A percentile compares a stretch with the other conserved stretches of the same genome.
Evolutionary conservation across 2,329 filamentous ascomycete genomes (phyloP).

Genomic region (Aspergillus aculeatus): DNA sequence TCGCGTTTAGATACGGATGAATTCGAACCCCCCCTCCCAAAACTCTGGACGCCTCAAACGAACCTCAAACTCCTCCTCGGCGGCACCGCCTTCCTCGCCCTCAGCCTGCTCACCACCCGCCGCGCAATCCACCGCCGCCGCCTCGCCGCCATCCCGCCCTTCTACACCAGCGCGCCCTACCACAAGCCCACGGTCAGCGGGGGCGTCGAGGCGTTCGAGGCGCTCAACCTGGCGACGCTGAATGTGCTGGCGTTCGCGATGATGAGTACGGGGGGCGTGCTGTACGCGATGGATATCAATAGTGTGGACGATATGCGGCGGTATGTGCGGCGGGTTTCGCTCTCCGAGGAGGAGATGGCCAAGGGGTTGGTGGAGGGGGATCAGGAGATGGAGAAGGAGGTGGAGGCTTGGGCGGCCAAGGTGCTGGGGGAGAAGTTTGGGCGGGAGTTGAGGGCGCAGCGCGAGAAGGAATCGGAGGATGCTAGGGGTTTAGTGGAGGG

Average conservation of each 20-base stretch:
- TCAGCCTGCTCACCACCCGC: conserved; percentile 69
- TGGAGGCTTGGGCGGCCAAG: conserved; percentile 54
- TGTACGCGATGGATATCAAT: conserved; percentile 77
- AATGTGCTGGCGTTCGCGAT: conserved; percentile 77
- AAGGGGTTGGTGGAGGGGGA: conserved; percentile 22
- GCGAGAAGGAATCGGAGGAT: conserved; percentile 10
- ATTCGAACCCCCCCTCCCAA: conserved; percentile 12
- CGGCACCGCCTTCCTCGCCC: conserved; percentile 71
- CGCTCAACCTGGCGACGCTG: conserved; percentile 80
- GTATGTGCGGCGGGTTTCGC: conserved; percentile 60
- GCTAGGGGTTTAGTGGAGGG: neutral
- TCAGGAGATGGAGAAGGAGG: conserved; percentile 50
- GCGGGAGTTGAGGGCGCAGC: conserved; percentile 40
- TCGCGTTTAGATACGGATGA: neutral
- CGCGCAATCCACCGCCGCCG: conserved; percentile 67
- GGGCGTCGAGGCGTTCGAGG: conserved; percentile 73
- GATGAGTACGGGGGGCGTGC: conserved; percentile 68
- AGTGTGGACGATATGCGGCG: conserved; percentile 63
- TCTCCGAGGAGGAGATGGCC: conserved; percentile 54
- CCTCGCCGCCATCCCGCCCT: conserved; percentile 63
- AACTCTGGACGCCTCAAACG: conserved; percentile 23
- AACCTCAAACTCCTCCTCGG: conserved; percentile 62
- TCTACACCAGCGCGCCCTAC: conserved; percentile 58
- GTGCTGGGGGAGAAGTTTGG: conserved; percentile 48
- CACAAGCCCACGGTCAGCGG: conserved; percentile 55